Evolutionary conservation across 1,284 basidiomycete genomes (phyloP), one percentile per base, ranked within the genome.

Genomic region (Melampsora larici-populina): DNA sequence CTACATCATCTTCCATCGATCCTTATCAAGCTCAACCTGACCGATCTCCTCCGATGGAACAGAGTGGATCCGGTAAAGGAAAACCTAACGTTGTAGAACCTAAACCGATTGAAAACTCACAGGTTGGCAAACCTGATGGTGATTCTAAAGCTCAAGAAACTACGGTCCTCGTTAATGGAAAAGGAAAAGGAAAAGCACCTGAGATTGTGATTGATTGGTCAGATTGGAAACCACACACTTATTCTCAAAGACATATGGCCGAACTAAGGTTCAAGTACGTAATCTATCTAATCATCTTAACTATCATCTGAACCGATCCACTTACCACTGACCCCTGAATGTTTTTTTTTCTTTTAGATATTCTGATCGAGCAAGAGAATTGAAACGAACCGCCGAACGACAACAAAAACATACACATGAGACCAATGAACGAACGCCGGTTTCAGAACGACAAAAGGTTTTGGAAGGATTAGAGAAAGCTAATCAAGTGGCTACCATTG

Each of bases 291-390:
- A n/a, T n/a, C n/a, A n/a, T n/a, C n/a, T n/a, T n/a, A n/a, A n/a
- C n/a, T n/a, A n/a, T n/a, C n/a, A n/a, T n/a, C n/a, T n/a, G n/a
- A n/a, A n/a, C n/a, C n/a, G n/a, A n/a, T n/a, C n/a, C n/a, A n/a
- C n/a, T n/a, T n/a, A n/a, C n/a, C 17, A 31, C 46, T 2, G 15
- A 17, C 7, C 18, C 8, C 6, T 63, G 36, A 15, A 6, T 36
- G 49, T 29, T 51, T 26, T 3, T 46, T 63, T 26, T 26, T 29
- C 64, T 66, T 40, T 4, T 67, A 77, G 74, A 55, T 77, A 77
- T 46, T n/a, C 21, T 4, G 21, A 77, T 29, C 48, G 67, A n/a
- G 74, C 66, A 6, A 77, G 31, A 70, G 74, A 77, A 48, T 40
- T 77, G 33, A 77, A 77, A 64, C 1, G 74, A 24, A 26, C 60